Evolutionary conservation across 2,329 filamentous ascomycete species (phyloP).

Genomic region (Talaromyces atroroseus): DNA sequence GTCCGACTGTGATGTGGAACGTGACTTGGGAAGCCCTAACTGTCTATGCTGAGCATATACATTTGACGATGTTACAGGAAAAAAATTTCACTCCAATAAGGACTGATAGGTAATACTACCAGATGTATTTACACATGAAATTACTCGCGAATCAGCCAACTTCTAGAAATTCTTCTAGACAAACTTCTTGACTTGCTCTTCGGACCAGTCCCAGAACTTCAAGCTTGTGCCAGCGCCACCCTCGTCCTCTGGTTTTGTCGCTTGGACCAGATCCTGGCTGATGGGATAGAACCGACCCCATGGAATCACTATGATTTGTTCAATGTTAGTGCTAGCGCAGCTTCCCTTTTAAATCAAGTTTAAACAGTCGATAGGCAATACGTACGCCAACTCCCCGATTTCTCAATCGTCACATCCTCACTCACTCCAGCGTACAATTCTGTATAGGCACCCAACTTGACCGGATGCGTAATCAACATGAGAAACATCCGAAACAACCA

Average conservation of each 20-base stretch:
- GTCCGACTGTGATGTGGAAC: background rate
- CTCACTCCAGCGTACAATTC: conserved; percentile 46
- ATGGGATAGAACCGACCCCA: conserved; percentile 15
- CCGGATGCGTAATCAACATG: conserved; percentile 17
- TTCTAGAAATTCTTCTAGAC: too few species aligned
- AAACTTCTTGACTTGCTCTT: conserved; percentile 23
- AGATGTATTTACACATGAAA: too few species aligned
- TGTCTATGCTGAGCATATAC: too few species aligned
- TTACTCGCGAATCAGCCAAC: too few species aligned
- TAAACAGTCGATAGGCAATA: too few species aligned
- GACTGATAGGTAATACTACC: too few species aligned
- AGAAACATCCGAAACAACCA: background rate
- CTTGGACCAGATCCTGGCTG: conserved; percentile 18
- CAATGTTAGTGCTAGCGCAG: too few species aligned
- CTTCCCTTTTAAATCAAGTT: too few species aligned
- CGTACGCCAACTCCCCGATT: conserved; percentile 17
- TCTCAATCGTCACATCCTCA: conserved; percentile 38
- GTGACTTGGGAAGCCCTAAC: background rate
- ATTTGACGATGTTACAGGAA: too few species aligned
- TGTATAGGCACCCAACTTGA: conserved; percentile 43
- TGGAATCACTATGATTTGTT: conserved; percentile 15
- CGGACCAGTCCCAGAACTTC: conserved; percentile 40
- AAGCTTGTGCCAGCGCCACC: conserved; percentile 25
- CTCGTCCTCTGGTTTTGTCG: conserved; percentile 19
- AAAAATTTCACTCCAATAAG: too few species aligned